A percentile compares a stretch with the other conserved stretches of the same genome.
phyloP scores from a whole-genome alignment of 495 filamentous ascomycete genomes.

The Thermothielavioides terrestris region DNA sequence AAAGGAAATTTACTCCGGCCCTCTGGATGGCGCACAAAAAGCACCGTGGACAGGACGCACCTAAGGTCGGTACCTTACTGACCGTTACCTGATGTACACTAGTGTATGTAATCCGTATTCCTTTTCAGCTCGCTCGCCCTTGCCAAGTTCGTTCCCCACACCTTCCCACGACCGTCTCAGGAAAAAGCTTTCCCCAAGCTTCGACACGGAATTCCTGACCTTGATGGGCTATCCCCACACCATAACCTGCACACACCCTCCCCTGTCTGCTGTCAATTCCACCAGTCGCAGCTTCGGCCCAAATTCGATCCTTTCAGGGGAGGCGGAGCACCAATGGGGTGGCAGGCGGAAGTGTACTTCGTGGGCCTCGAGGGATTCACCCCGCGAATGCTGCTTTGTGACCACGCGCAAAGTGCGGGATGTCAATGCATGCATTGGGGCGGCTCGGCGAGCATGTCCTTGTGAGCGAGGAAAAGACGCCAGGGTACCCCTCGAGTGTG shows the following conservation, averaged over 20 bases:
- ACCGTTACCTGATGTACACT: too few relatives aligned
- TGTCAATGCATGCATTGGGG: background rate
- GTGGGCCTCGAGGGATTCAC: slow-evolving; percentile 18
- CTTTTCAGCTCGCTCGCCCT: background rate
- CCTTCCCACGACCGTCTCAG: slow-evolving; percentile 19
- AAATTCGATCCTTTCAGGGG: slow-evolving; percentile 4
- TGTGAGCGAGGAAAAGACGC: too few relatives aligned
- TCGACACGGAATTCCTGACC: slow-evolving; percentile 14
- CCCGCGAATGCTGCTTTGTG: slow-evolving; percentile 5
- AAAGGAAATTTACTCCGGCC: too few relatives aligned
- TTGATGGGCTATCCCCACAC: slow-evolving; percentile 10
- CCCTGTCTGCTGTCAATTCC: slow-evolving; percentile 13
- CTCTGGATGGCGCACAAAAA: too few relatives aligned
- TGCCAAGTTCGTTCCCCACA: slow-evolving; percentile 8
- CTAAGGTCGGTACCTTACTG: too few relatives aligned
- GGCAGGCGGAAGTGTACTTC: slow-evolving; percentile 8
- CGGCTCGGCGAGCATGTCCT: slow-evolving; percentile 3
- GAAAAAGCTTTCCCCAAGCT: slow-evolving; percentile 20
- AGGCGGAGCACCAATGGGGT: slow-evolving; percentile 20
- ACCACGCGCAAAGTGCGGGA: background rate
- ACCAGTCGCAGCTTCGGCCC: slow-evolving; percentile 19
- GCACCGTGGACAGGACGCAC: too few relatives aligned
- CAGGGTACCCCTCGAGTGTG: slow-evolving; percentile 4
- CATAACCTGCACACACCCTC: slow-evolving; percentile 11
- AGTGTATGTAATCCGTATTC: too few relatives aligned